Evolutionary conservation across 106 monocot species (phyloP).

Genomic region (Acanthochlamys bracteata): DNA sequence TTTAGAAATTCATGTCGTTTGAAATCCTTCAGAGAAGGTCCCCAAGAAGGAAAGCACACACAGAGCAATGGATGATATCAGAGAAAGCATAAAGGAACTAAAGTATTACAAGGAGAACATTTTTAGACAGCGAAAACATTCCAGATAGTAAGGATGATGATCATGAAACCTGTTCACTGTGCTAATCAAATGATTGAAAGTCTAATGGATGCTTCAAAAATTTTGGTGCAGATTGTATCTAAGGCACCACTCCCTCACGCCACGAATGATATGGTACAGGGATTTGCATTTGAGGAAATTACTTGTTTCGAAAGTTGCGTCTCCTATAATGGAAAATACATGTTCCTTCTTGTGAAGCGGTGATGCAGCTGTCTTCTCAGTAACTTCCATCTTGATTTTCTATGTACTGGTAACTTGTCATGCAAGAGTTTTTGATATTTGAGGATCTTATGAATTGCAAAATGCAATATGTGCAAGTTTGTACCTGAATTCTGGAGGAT

Average conservation of each 20-base stretch:
- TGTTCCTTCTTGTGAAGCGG: too few species aligned
- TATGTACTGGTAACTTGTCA: too few species aligned
- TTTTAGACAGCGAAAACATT: slow-evolving; percentile 36
- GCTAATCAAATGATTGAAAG: not conserved
- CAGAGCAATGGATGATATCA: slow-evolving; percentile 91
- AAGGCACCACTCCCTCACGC: not conserved
- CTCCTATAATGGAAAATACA: too few species aligned
- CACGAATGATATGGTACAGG: not conserved
- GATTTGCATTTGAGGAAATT: not conserved
- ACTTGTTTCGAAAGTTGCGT: too few species aligned
- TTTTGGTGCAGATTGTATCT: not conserved
- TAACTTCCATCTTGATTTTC: too few species aligned
- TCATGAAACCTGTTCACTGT: not conserved
- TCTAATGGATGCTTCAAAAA: not conserved
- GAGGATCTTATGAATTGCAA: too few species aligned
- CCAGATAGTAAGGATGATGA: slow-evolving; percentile 12
- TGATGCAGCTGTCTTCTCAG: too few species aligned
- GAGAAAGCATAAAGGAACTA: slow-evolving; percentile 80
- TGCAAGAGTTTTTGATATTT: too few species aligned
- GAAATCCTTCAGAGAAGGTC: slow-evolving; percentile 8
- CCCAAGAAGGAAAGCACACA: slow-evolving; percentile 76
- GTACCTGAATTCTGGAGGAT: too few species aligned
- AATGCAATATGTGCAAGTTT: too few species aligned
- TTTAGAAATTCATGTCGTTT: too few species aligned
- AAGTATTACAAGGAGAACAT: slow-evolving; percentile 77